These are phyloP conservation scores for Fistulifera solaris DNA, from an alignment of 108 stramenopile genomes.

Conservation along the genomic window DNA sequence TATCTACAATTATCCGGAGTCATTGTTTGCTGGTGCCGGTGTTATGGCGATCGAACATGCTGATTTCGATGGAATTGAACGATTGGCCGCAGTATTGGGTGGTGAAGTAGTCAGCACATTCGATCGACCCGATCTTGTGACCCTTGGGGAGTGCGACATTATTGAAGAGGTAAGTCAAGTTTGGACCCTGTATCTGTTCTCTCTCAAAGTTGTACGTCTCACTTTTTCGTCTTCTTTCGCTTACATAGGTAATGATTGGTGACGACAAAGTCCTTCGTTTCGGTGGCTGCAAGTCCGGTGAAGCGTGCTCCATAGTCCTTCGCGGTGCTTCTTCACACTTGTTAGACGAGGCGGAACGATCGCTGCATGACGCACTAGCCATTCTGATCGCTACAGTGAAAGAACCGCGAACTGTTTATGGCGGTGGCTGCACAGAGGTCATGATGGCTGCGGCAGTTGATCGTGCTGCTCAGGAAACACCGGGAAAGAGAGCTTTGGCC, in stretches of 20 bases:
- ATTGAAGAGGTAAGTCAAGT: slow-evolving; percentile 69
- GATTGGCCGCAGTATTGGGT: slow-evolving; percentile 92
- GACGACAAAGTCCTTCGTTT: slow-evolving; percentile 95
- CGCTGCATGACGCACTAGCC: slow-evolving; percentile 96
- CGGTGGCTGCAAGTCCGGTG: slow-evolving; percentile 89
- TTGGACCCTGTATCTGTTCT: too few species aligned
- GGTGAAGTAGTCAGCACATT: slow-evolving; percentile 97
- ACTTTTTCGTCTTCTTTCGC: slow-evolving; percentile 14
- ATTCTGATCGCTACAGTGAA: slow-evolving; percentile 92
- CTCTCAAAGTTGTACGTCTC: slow-evolving; percentile 1
- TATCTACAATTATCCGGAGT: slow-evolving; percentile 99
- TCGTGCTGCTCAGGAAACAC: slow-evolving; percentile 71
- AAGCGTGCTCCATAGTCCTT: slow-evolving; percentile 96
- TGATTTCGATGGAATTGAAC: slow-evolving; percentile 99
- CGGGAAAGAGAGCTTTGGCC: slow-evolving; percentile 97
- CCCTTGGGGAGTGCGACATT: slow-evolving; percentile 87
- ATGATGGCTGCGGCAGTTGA: slow-evolving; percentile 91
- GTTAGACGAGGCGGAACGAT: slow-evolving; percentile 95
- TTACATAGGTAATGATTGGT: slow-evolving; percentile 95
- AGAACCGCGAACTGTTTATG: slow-evolving; percentile 90
- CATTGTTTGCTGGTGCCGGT: slow-evolving; percentile 90
- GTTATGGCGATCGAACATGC: slow-evolving; percentile 99
- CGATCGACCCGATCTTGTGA: slow-evolving; percentile 94
- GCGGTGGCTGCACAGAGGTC: slow-evolving; percentile 96
- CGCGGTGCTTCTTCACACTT: slow-evolving; percentile 94